A percentile compares a stretch with the other conserved stretches of the same genome.
phyloP scores from a whole-genome alignment of 768 basidiomycete genomes.

The Russula ochroleuca region DNA sequence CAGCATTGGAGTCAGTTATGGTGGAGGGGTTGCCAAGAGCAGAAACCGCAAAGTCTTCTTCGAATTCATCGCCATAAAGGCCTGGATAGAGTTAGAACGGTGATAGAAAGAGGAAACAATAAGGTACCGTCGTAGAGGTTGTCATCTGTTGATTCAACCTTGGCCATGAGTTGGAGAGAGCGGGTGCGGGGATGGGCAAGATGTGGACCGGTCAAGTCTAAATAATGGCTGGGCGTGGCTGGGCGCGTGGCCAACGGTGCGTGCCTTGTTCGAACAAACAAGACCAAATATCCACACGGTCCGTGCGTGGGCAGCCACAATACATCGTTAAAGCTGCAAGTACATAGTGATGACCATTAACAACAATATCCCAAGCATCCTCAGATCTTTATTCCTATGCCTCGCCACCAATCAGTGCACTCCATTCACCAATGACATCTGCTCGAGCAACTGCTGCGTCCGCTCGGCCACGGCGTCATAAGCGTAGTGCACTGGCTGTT shows the following conservation, averaged over 20 bases:
- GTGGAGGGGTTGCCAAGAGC: slow-evolving; percentile 10
- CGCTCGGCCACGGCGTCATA: slow-evolving; percentile 92
- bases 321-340: slow-evolving; percentile 14
- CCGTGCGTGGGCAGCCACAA: slow-evolving; percentile 10
- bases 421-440: slow-evolving; percentile 31
- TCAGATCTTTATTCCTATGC: neutral
- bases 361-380: slow-evolving; percentile 13
- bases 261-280: slow-evolving; percentile 11
- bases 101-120: neutral
- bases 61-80: slow-evolving; percentile 29
- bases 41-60: slow-evolving; percentile 26
- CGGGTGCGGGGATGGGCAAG: neutral
- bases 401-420: slow-evolving; percentile 29
- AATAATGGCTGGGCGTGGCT: neutral
- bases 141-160: slow-evolving; percentile 24
- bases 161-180: slow-evolving; percentile 15
- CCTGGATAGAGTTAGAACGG: slow-evolving; percentile 8
- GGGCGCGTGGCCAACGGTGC: neutral
- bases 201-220: slow-evolving; percentile 2
- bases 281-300: slow-evolving; percentile 15
- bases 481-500: slow-evolving; percentile 64
- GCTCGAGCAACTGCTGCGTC: slow-evolving; percentile 51
- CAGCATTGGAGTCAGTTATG: slow-evolving; percentile 5
- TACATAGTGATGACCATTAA: slow-evolving; percentile 23
- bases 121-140: slow-evolving; percentile 26